Base-by-base conservation (phyloP, 257 asterid species). In the Rhazya stricta region DNA sequence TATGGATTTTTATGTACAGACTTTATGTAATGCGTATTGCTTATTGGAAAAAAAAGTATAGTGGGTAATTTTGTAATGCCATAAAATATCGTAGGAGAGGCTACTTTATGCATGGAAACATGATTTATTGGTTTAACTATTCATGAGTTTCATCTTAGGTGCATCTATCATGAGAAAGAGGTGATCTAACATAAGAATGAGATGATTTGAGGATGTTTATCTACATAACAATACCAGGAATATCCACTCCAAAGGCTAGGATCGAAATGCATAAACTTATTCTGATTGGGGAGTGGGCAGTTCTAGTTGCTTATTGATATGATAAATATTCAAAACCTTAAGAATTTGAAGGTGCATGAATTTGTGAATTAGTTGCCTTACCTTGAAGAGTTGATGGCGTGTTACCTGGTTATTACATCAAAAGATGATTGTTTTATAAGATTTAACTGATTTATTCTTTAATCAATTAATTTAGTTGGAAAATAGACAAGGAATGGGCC, bases 21-120 rank as follows among this genome's bases (percentile, higher is more conserved):
- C 19, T 70, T 29, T 30, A 30, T 76, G 45, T 42, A 15, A 69
- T n/a, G 68, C 70, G 36, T 79, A 68, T 36, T 76, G 12, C 79
- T 54, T 42, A 6, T 62, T 50, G 69, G n/a, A 69, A 29, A 43
- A 10, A 78, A 50, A 4, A 34, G n/a, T 54, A 10, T 41, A 30
- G 42, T 15, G 18, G n/a, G 27, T 76, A 50, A 37, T 29, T 74
- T 34, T 43, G 27, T 65, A 66, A 23, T 46, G 27, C 39, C 30
- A 19, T 36, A 67, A 3, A 37, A 21, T 39, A 13, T 56, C 34
- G 76, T 39, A 21, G 69, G 75, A 57, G 50, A 42, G 62, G 27
- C 61, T 56, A 30, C 56, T 36, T 76, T 54, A 68, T 53, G 69
- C 29, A 54, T 34, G 7, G n/a, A 54, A 54, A 76, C 60, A 18